Conservation (phyloP, 2,329 filamentous ascomycete species). For the Aaosphaeria pasadenensis region DNA sequence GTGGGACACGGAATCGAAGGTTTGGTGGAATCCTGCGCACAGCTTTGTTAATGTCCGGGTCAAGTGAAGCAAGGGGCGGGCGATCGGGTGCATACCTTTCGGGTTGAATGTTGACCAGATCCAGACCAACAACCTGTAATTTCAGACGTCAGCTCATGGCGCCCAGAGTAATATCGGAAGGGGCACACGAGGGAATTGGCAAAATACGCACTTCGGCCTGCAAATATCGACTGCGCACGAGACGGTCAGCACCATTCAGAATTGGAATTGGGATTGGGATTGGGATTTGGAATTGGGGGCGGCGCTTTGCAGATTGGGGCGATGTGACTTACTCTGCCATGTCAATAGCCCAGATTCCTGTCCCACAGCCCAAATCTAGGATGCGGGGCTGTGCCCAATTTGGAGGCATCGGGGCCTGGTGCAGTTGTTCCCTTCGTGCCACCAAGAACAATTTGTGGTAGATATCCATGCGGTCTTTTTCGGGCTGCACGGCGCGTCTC, state of each 20-base stretch:
- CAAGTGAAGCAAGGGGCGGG: slow-evolving; percentile 33
- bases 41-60: slow-evolving; percentile 15
- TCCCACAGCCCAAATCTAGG: slow-evolving; percentile 75
- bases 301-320: slow-evolving; percentile 11
- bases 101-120: slow-evolving; percentile 62
- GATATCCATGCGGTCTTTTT: slow-evolving; percentile 76
- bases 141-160: slow-evolving; percentile 23
- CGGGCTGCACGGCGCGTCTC: slow-evolving; percentile 47
- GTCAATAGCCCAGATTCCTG: slow-evolving; percentile 87
- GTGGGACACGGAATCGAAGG: slow-evolving; percentile 62
- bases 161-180: background rate
- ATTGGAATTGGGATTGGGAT: background rate
- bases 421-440: slow-evolving; percentile 54
- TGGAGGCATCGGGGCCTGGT: slow-evolving; percentile 43
- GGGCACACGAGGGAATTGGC: background rate
- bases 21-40: slow-evolving; percentile 66
- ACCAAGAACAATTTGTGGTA: slow-evolving; percentile 75
- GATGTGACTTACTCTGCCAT: slow-evolving; percentile 66
- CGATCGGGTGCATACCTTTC: slow-evolving; percentile 43
- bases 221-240: slow-evolving; percentile 48
- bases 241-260: slow-evolving; percentile 22
- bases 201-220: slow-evolving; percentile 47
- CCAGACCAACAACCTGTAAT: slow-evolving; percentile 55
- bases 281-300: background rate
- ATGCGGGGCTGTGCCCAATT: slow-evolving; percentile 46